Conservation (phyloP, 768 basidiomycete genomes). For the Leccinum obscurum region DNA sequence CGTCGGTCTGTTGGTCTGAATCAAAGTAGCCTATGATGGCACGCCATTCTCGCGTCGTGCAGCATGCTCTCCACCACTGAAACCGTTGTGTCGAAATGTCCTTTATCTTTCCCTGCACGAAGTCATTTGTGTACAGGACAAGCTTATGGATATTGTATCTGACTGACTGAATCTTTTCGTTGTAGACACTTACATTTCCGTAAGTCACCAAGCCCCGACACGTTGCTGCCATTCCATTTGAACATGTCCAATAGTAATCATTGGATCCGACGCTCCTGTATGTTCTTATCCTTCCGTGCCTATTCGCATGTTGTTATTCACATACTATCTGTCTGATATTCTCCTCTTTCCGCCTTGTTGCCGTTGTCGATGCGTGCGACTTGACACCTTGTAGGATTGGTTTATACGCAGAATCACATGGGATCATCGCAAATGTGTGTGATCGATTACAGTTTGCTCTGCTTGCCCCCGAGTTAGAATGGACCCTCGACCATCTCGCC, state of each 20-base stretch:
- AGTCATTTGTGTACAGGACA: neutral
- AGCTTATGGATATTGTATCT: neutral
- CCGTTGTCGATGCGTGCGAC: neutral
- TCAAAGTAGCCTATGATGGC: neutral
- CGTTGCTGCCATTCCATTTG: neutral
- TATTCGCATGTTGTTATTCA: neutral
- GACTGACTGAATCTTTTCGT: conserved; percentile 4
- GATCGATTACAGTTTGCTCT: neutral
- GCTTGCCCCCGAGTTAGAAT: neutral
- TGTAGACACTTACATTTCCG: conserved; percentile 84
- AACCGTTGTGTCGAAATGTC: neutral
- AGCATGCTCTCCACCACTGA: neutral
- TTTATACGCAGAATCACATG: conserved; percentile 82
- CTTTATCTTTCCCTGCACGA: neutral
- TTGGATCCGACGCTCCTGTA: conserved; percentile 73
- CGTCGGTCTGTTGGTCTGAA: neutral
- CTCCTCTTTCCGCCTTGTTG: neutral
- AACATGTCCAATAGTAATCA: conserved; percentile 59
- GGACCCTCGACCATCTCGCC: neutral
- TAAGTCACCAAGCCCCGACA: conserved; percentile 39
- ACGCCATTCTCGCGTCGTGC: neutral
- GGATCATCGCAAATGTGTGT: conserved; percentile 81
- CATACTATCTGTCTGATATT: neutral
- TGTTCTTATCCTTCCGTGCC: conserved; percentile 20
- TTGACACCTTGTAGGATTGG: conserved; percentile 61